Evolutionary conservation across 2,329 filamentous ascomycete species (phyloP), one percentile per base, ranked within the genome.

Genomic region (Phoma herbarum): DNA sequence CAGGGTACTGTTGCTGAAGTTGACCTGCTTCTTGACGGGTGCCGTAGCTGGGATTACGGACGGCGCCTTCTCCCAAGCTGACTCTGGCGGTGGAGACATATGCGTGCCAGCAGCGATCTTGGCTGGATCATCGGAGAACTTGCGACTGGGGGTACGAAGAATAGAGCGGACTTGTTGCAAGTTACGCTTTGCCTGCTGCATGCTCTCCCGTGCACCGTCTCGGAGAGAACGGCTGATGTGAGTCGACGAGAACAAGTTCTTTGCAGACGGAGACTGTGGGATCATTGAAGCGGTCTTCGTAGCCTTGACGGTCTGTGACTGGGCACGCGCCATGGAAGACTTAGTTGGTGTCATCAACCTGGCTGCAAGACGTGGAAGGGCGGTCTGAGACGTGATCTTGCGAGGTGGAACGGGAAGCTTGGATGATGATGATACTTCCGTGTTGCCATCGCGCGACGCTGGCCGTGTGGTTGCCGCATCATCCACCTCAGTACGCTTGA

Each of bases 281-380:
- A 84, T 80, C 71, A 86, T 82, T 18, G 80, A 82, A 22, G 80
- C 80, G 52, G 75, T 74, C 68, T 81, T 81, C 23, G 69, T 60
- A 9, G 74, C 70, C 66, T 83, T 85, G 43, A 85, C 78, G 64
- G 82, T 87, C 53, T 83, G 78, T 45, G 84, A 79, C 53, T 83
- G 50, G 20, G 46, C 16, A 42, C 89, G 87, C 31, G 88, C 86
- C 50, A 91, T 76, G 1, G 90, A 92, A 8, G 91, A 82, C 74
- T 92, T 92, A 9, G 91, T 95, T 0, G 93, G 92, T 6, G 91
- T 96, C 76, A 88, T 85, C 28, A 94, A 80, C 28, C 74, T 69
- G 31, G 74, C 69, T 37, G 56, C 50, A 42, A 87, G 61, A 82
- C 81, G 59, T 82, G 77, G 61, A 42, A 84, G 82, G 28, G 71